Evolutionary conservation across 2,329 filamentous ascomycete species (phyloP).

Genomic region (Leptodontidium sp.): DNA sequence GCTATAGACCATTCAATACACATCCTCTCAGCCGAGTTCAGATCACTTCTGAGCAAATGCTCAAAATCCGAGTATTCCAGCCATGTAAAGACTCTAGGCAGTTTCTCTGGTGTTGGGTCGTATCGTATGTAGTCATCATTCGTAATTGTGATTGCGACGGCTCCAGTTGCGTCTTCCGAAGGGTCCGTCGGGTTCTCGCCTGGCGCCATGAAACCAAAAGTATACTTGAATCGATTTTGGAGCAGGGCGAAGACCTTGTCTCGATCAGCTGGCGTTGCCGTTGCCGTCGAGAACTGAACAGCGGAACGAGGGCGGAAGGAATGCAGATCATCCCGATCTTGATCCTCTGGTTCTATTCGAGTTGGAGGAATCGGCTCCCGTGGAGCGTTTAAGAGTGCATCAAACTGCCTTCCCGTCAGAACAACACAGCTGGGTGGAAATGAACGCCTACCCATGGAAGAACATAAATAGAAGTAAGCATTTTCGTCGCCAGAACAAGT

Average conservation of each 20-base stretch:
- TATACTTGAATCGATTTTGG: constrained; percentile 10
- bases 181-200: constrained; percentile 26
- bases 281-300: not conserved
- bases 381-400: constrained; percentile 27
- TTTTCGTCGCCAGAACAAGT: constrained; percentile 43
- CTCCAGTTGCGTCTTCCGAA: not conserved
- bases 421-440: not conserved
- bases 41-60: constrained; percentile 26
- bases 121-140: constrained; percentile 27
- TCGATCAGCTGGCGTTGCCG: constrained; percentile 1
- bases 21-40: constrained; percentile 31
- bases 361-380: constrained; percentile 20
- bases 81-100: constrained; percentile 26
- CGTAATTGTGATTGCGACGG: constrained; percentile 11
- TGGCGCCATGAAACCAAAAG: constrained; percentile 27
- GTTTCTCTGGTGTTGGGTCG: not conserved
- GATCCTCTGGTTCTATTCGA: constrained; percentile 5
- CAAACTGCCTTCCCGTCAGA: constrained; percentile 26
- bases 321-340: not conserved
- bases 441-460: constrained; percentile 29
- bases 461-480: constrained; percentile 29
- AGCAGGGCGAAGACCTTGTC: constrained; percentile 11
- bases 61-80: constrained; percentile 17
- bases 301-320: not conserved
- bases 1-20: constrained; percentile 31